Evolutionary conservation across 176 grass and related monocot genomes (phyloP).

Genomic region (Avena eriantha): DNA sequence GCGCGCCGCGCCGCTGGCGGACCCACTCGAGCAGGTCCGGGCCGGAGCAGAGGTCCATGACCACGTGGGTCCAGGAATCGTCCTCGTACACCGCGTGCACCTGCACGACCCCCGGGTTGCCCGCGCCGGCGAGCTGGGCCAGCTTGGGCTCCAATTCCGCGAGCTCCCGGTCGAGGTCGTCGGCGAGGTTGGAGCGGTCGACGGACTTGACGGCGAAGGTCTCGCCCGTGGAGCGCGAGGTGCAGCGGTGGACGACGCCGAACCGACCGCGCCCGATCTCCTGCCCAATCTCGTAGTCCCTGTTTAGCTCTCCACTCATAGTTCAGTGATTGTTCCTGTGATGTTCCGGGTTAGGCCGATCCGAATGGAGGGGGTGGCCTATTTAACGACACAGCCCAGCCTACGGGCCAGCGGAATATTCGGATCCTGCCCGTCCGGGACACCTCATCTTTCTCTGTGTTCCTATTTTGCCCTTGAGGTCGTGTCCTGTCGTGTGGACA

Average conservation of each 20-base stretch:
- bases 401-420: slow-evolving; percentile 43
- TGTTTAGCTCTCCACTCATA: slow-evolving; percentile 69
- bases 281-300: slow-evolving; percentile 72
- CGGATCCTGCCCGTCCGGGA: slow-evolving; percentile 32
- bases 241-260: slow-evolving; percentile 75
- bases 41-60: slow-evolving; percentile 81
- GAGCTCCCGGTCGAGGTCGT: slow-evolving; percentile 77
- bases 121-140: slow-evolving; percentile 58
- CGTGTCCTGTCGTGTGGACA: not conserved
- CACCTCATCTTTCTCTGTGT: not conserved
- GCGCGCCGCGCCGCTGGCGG: slow-evolving; percentile 56
- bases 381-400: slow-evolving; percentile 43
- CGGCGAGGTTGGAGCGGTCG: slow-evolving; percentile 67
- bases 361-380: not conserved
- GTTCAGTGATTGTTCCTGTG: slow-evolving; percentile 6
- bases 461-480: slow-evolving; percentile 19
- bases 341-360: slow-evolving; percentile 11
- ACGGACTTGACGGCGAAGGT: slow-evolving; percentile 78
- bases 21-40: slow-evolving; percentile 82
- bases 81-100: slow-evolving; percentile 80
- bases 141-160: slow-evolving; percentile 66
- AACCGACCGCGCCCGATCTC: slow-evolving; percentile 86
- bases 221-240: slow-evolving; percentile 72
- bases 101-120: slow-evolving; percentile 81
- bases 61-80: slow-evolving; percentile 61